These are phyloP conservation scores for Amorphotheca resinae DNA, from an alignment of 495 filamentous ascomycete genomes.

Conservation along the genomic window DNA sequence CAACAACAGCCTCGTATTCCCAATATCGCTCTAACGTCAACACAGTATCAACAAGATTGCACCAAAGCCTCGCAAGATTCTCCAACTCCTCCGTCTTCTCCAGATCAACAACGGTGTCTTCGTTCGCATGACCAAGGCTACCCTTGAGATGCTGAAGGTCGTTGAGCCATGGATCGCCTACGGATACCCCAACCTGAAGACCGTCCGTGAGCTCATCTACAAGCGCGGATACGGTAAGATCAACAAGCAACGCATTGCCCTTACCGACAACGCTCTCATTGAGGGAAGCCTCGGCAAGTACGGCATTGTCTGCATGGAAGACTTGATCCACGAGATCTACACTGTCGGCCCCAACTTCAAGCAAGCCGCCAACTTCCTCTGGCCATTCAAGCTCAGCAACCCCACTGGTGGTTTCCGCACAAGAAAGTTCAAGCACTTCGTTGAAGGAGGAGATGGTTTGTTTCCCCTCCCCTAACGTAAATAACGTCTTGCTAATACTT, in stretches of 20 bases:
- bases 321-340: slow-evolving; percentile 98
- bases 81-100: slow-evolving; percentile 95
- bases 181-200: slow-evolving; percentile 98
- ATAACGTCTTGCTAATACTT: neutral
- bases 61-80: slow-evolving; percentile 99
- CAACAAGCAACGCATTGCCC: slow-evolving; percentile 86
- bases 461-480: neutral
- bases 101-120: slow-evolving; percentile 99
- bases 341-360: slow-evolving; percentile 99
- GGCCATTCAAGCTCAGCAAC: slow-evolving; percentile 99
- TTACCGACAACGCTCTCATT: slow-evolving; percentile 96
- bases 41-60: slow-evolving; percentile 98
- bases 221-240: slow-evolving; percentile 99
- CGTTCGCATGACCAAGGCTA: slow-evolving; percentile 94
- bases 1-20: slow-evolving; percentile 7
- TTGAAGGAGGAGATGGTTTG: slow-evolving; percentile 51
- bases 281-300: slow-evolving; percentile 94
- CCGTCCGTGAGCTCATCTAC: slow-evolving; percentile 97
- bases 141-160: slow-evolving; percentile 92
- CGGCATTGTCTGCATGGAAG: slow-evolving; percentile 99
- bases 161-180: slow-evolving; percentile 98
- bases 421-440: slow-evolving; percentile 98
- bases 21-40: slow-evolving; percentile 22
- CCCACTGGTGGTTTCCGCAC: slow-evolving; percentile 90
- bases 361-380: slow-evolving; percentile 98